Evolutionary conservation across 768 basidiomycete genomes (phyloP), one percentile per base, ranked within the genome.

Genomic region (Clitopilus passeckerianus): DNA sequence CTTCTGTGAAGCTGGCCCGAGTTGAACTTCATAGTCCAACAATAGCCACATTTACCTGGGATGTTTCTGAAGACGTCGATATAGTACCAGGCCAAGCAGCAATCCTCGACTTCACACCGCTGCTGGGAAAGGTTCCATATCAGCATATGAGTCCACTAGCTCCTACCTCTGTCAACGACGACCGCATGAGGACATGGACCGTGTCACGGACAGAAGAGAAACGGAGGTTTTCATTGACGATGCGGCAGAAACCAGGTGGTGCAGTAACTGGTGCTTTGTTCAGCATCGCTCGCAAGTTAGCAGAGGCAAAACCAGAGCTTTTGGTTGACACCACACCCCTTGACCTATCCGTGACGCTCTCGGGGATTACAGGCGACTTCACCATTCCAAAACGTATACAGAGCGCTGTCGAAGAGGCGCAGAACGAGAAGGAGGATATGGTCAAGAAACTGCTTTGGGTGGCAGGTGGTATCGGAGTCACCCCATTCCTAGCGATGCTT

Each of bases 401-500:
- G 7, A 7, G 27, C 27, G 7, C 27, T 30, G 4, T 30, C 27
- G 63, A 59, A 34, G 5, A 10, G 24, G 53, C 5, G 52, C 53
- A 34, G 62, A 64, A 57, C 33, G 56, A 9, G 65, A 65, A 50
- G 59, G 10, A 5, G 16, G 46, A 12, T 3, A 50, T 5, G 46
- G 46, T 64, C 30, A 62, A 59, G 15, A 72, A 72, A 33, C 64
- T 84, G 27, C 67, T 86, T 24, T 86, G 83, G 84, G 69, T 84
- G n/a, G 85, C 84, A 0, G 86, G 84, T 22, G 86, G 86, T 0
- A 86, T 88, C 41, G 86, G 86, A 2, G 53, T 87, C 18, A 87
- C 86, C 16, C 86, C 85, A 0, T 87, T 84, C 68, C 65, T 87
- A n/a, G 77, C 78, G 24, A 78, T 86, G 80, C 72, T 85, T 0